Base-by-base conservation (phyloP, 805 yeast species). In the Metschnikowia reukaufii region DNA sequence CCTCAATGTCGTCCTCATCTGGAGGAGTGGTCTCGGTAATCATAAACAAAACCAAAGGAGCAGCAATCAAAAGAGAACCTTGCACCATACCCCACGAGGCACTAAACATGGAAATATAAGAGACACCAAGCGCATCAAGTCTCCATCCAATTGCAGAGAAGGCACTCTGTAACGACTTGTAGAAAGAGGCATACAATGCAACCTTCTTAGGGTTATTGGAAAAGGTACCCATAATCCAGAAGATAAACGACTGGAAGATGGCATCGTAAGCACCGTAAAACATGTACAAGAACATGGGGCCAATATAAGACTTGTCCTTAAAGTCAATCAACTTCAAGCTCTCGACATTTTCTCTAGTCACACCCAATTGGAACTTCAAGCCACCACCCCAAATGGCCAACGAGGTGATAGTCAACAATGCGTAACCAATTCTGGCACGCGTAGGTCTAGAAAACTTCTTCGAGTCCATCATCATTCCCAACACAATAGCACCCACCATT, bases 101-200 rank as follows among this genome's bases (percentile, higher is more conserved):
- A 10, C 65, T 78, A 60, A 78, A 79, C 60, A 77, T 58, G 32
- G 58, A 57, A 56, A 67, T 65, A 60, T 70, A 81, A 7, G 68
- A 50, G 23, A 46, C 49, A 10, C 57, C 62, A 30, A 67, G 49
- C 25, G 79, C 74, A 57, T 81, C 84, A 51, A 79, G 62, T 55
- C 82, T 66, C 85, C 84, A 82, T 12, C 74, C 76, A 39, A 82
- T 68, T 19, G 82, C 86, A 12, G 82, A 80, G 59, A 83, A 84
- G 8, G 84, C 85, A 34, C 82, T 74, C 65, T 82, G 86, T 48
- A 82, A 62, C 47, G 83, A 80, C 67, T 82, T 82, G 68, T 81
- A 82, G 61, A 78, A 78, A 34, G 84, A 84, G 16, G 83, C 82
- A 56, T 78, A 77, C 48, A 81, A 61, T 20, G 83, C 80, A 33